A percentile compares a stretch with the other conserved stretches of the same genome.
phyloP scores from a whole-genome alignment of 345 rosid species.

The Euphorbia lathyris region DNA sequence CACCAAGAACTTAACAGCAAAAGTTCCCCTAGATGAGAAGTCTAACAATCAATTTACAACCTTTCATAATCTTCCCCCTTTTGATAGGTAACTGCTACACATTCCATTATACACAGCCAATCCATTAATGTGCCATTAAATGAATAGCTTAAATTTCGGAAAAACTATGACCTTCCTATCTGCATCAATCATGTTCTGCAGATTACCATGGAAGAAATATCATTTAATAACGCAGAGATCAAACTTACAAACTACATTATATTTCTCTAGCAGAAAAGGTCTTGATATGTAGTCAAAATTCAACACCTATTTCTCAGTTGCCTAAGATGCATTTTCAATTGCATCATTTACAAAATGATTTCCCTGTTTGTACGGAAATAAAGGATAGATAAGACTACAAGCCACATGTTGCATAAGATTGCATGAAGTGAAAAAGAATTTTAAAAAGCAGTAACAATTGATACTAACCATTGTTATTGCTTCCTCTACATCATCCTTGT shows the following conservation, averaged over 20 bases:
- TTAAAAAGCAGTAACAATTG: neutral
- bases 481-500: slow-evolving; percentile 95
- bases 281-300: neutral
- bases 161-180: neutral
- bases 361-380: neutral
- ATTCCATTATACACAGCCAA: neutral
- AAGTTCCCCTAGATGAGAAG: too few relatives aligned
- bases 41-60: too few relatives aligned
- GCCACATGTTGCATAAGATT: neutral
- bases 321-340: neutral
- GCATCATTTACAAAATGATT: neutral
- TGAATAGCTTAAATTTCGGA: neutral
- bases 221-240: neutral
- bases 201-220: neutral
- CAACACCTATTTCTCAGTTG: neutral
- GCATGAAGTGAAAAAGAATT: slow-evolving; percentile 5
- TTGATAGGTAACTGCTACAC: neutral
- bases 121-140: neutral
- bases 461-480: slow-evolving; percentile 86
- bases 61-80: too few relatives aligned
- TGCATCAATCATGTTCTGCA: neutral
- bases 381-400: neutral
- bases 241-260: neutral
- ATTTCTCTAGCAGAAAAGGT: neutral
- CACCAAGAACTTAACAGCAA: too few relatives aligned